Evolutionary conservation across 805 yeast genomes (phyloP), one percentile per base, ranked within the genome.

Genomic region (Teunomyces aglyptinius): DNA sequence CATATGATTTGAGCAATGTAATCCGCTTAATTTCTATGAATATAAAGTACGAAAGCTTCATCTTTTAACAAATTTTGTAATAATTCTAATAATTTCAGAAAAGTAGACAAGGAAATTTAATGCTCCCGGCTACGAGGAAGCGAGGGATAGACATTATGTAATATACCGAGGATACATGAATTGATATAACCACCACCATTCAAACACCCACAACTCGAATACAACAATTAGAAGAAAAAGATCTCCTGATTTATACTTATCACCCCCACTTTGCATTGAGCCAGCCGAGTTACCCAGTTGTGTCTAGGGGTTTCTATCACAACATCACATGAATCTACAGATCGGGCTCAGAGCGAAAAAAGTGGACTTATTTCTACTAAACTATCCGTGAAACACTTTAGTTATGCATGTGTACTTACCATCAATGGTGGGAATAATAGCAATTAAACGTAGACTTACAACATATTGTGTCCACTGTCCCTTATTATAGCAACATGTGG

Each of bases 291-390:
- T 13, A 13, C 33, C 33, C 18, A 31, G 33, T 7, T 7, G 16
- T 13, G 8, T 13, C 18, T 13, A 13, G 33, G 13, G 18, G 16
- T 15, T 31, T 12, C 12, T 6, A 18, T 11, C 18, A 5, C n/a
- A 24, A 11, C 26, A 34, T 18, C 38, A 34, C 38, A 36, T 36
- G 39, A 16, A 16, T 36, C 28, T 20, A n/a, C n/a, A 5, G 11
- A 22, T 12, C 12, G 16, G 39, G 16, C 15, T 12, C 10, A 34
- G n/a, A 19, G 15, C 15, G 28, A 10, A 13, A 22, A 35, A 36
- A 36, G 39, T 36, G 39, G 39, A 36, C 39, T 22, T 36, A 36
- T 29, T 29, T 36, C 22, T 6, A n/a, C n/a, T 19, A 5, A 6
- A 6, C 5, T 5, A 35, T 20, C 39, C 39, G 39, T 36, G 39